Base-by-base conservation (phyloP, 495 filamentous ascomycete genomes). In the Thozetella sp. region DNA sequence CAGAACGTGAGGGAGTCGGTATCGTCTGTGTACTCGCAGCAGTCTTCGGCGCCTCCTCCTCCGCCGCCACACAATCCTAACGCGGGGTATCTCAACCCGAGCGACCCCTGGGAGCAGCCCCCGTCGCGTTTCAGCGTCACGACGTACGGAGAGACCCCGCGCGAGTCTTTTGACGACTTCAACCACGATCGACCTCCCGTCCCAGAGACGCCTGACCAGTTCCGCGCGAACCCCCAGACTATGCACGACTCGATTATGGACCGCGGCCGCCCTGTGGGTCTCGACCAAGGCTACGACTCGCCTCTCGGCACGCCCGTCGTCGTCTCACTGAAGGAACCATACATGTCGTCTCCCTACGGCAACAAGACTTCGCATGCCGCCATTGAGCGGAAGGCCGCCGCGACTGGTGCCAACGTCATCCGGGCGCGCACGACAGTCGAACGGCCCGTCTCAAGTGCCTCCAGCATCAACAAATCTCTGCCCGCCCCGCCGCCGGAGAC, bases 91-190 rank as follows among this genome's bases (percentile, higher is more conserved):
- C 46, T 58, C 40, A 45, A 62, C 19, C 27, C 62, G 9, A 57
- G 62, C 53, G 72, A 75, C 6, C 63, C 66, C 15, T 78, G 72
- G 70, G 64, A 72, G 17, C 79, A 88, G 53, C 88, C 86, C 9
- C 67, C 70, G 0, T 93, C 89, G 55, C 89, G 89, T 43, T 92
- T 91, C 76, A 92, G 88, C 70, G 75, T 86, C 51, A 89, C 89
- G 17, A 92, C 90, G 2, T 88, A 89, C 67, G 78, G 78, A 17
- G 80, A 78, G 45, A 86, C 88, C 27, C 86, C 86, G 19, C 79
- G 80, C 11, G 81, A 82, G 20, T 83, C 81, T 26, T 68, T 80
- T 27, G 76, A 82, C 52, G 69, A 77, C 25, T 54, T 54, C 24
- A 22, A 59, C 45, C 53, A 67, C 55, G 48, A 61, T 25, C 71